Evolutionary conservation across 495 filamentous ascomycete genomes (phyloP).

Genomic region (Xylaria sp.): DNA sequence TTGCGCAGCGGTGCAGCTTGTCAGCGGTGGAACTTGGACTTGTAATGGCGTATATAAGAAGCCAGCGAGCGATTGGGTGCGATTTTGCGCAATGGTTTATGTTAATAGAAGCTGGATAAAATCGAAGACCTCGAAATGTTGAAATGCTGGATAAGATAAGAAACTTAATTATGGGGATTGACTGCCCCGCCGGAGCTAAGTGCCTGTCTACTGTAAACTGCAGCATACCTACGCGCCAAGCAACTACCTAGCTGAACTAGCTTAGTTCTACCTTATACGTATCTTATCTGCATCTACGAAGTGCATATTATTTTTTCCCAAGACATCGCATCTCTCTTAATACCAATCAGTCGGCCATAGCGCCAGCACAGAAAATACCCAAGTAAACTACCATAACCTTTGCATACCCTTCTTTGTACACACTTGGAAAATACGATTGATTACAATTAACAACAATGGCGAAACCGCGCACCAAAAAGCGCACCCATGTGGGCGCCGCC

Average conservation of each 20-base stretch:
- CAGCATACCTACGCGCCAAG: not conserved
- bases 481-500: slow-evolving; percentile 77
- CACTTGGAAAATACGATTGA: not conserved
- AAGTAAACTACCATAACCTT: not conserved
- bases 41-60: not conserved
- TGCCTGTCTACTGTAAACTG: not conserved
- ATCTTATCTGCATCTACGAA: slow-evolving; percentile 28
- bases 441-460: slow-evolving; percentile 64
- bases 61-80: not conserved
- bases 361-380: not conserved
- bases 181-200: slow-evolving; percentile 2
- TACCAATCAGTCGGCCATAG: not conserved
- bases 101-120: not conserved
- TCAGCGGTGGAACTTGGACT: not conserved
- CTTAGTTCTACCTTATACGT: too few species aligned
- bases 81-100: not conserved
- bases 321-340: not conserved
- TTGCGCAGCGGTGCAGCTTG: not conserved
- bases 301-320: slow-evolving; percentile 24
- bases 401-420: not conserved
- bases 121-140: not conserved
- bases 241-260: not conserved
- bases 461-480: slow-evolving; percentile 82
- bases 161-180: slow-evolving; percentile 4
- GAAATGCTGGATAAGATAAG: slow-evolving; percentile 23